These are phyloP conservation scores for Penicillium arizonense DNA, from an alignment of 495 filamentous ascomycete species.

Conservation along the genomic window DNA sequence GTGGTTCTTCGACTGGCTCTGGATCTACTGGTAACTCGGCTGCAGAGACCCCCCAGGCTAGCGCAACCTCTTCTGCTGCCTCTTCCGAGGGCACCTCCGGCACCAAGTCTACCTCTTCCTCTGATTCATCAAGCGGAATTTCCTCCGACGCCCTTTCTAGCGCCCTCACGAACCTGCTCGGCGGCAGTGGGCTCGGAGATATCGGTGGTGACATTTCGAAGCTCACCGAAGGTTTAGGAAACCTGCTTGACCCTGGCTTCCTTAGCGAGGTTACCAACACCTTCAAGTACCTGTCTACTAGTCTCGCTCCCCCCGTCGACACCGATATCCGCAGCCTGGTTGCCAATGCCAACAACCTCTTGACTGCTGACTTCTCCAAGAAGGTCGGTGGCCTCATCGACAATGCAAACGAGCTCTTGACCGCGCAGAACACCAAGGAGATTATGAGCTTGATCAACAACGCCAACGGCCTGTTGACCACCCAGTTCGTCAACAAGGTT, in stretches of 20 bases:
- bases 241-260: constrained; percentile 22
- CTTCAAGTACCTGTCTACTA: constrained; percentile 35
- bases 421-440: constrained; percentile 34
- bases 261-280: constrained; percentile 30
- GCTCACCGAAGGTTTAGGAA: constrained; percentile 8
- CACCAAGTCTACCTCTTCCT: constrained; percentile 7
- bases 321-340: constrained; percentile 40
- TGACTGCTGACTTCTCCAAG: constrained; percentile 33
- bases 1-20: not conserved
- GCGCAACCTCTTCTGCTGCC: not conserved
- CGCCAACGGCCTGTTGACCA: constrained; percentile 26
- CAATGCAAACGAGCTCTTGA: constrained; percentile 29
- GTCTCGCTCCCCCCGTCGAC: constrained; percentile 36
- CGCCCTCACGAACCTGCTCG: constrained; percentile 3
- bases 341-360: constrained; percentile 28
- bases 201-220: constrained; percentile 12
- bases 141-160: not conserved
- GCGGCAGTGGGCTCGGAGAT: constrained; percentile 1
- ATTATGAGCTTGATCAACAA: constrained; percentile 37
- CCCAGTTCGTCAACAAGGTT: constrained; percentile 29
- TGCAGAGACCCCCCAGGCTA: not conserved
- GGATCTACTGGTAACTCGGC: not conserved
- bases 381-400: constrained; percentile 31
- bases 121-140: constrained; percentile 5
- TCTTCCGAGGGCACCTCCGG: not conserved